Base-by-base conservation (phyloP, 345 rosid genomes). In the Moringa oleifera region DNA sequence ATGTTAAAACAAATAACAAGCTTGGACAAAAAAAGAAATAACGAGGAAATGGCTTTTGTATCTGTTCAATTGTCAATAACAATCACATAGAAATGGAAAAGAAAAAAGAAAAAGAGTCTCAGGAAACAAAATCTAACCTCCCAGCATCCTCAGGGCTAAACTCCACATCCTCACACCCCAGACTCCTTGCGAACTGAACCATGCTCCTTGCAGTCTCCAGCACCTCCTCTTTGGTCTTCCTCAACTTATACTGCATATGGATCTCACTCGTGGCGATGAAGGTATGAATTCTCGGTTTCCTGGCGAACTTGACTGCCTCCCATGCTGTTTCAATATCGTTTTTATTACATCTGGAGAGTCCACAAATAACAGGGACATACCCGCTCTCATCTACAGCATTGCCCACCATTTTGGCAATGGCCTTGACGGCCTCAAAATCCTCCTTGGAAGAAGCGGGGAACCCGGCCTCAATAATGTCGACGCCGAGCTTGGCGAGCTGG, bases 131-230 rank as follows among this genome's bases (percentile, higher is more conserved):
- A 24, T 13, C 23, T 3, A 66, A 92, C 96, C 96, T 83, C 70
- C 95, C 92, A 4, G 99, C 99, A 72, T 94, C 99, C 69, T 90
- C 96, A 0, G 99, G 96, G 69, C 97, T 90, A 63, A 94, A 90
- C 78, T 94, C 95, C 1, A 94, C 88, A 56, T 94, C 99, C 0
- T 87, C 71, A 64, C 97, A 94, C 0, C 99, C 99, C 73, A 94
- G 80, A 68, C 91, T 87, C 72, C 95, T 72, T 0, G 96, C 95
- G 36, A 71, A 88, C 2, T 25, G 62, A 18, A 94, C 97, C 95
- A 84, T 88, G 37, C 62, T 78, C 63, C 88, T 66, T 0, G 99
- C 99, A 53, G 87, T 81, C 37, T 90, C 91, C 47, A 90, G 37
- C 18, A 94, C 96, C 68, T 94, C 78, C 18, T 73, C 76, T 66